A percentile compares a stretch with the other conserved stretches of the same genome.
phyloP scores from a whole-genome alignment of 2,329 filamentous ascomycete genomes.

The Berkeleyomyces basicola region DNA sequence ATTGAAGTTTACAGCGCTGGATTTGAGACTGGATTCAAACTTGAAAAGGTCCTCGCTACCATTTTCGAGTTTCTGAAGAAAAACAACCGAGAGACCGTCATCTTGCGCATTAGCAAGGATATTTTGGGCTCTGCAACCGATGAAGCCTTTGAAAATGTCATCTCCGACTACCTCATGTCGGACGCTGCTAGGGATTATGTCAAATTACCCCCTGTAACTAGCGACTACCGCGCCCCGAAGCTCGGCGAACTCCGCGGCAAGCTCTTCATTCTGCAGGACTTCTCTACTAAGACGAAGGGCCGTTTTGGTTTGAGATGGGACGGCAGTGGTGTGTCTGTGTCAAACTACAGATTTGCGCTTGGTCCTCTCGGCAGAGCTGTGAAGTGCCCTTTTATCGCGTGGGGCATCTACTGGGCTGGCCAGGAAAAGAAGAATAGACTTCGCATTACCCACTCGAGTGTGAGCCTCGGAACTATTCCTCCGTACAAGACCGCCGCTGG shows the following conservation, averaged over 20 bases:
- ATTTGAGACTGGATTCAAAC: constrained; percentile 28
- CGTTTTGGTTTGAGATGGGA: constrained; percentile 30
- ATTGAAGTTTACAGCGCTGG: constrained; percentile 32
- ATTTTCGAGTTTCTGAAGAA: constrained; percentile 28
- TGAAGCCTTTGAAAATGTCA: constrained; percentile 28
- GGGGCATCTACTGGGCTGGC: constrained; percentile 17
- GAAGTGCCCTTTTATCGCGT: constrained; percentile 29
- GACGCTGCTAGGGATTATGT: constrained; percentile 15
- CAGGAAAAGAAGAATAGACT: no score
- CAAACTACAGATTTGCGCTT: no score
- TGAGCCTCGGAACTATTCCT: not conserved
- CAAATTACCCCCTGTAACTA: constrained; percentile 16
- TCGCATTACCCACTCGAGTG: constrained; percentile 14
- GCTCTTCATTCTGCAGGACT: constrained; percentile 32
- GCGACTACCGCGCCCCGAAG: constrained; percentile 23
- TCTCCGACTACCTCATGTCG: constrained; percentile 25
- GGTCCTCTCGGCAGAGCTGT: constrained; percentile 15
- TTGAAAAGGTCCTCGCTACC: constrained; percentile 25
- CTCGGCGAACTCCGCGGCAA: constrained; percentile 29
- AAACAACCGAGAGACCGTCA: constrained; percentile 28
- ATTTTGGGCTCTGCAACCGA: not conserved
- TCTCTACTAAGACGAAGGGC: constrained; percentile 14
- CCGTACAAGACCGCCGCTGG: constrained; percentile 35
- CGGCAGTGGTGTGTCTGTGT: constrained; percentile 24
- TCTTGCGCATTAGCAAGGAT: constrained; percentile 25